Evolutionary conservation across 2,329 filamentous ascomycete species (phyloP).

Genomic region (Arthrocladium fulminans): DNA sequence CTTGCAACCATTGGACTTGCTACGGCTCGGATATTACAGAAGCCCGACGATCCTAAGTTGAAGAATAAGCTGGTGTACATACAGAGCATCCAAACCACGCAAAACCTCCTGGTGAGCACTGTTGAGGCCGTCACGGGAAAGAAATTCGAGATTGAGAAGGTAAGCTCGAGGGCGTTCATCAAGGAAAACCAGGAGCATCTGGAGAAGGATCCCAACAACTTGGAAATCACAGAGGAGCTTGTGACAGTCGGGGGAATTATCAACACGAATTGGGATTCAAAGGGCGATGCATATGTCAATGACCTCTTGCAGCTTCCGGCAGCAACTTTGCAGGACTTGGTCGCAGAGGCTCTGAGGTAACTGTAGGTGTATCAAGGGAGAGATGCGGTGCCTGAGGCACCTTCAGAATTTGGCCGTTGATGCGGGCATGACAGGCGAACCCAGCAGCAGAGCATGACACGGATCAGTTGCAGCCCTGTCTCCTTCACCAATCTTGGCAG

Average conservation of each 20-base stretch:
- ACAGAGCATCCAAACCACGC: conserved; percentile 36
- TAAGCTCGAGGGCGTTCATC: conserved; percentile 10
- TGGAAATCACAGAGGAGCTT: conserved; percentile 7
- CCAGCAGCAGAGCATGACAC: neutral
- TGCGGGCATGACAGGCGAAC: too few species aligned
- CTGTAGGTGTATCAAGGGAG: neutral
- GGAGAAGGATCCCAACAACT: conserved; percentile 21
- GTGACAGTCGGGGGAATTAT: conserved; percentile 10
- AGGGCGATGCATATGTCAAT: conserved; percentile 12
- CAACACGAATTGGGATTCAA: conserved; percentile 8
- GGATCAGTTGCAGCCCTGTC: neutral
- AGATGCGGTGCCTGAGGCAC: neutral
- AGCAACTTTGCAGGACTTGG: conserved; percentile 6
- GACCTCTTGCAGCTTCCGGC: conserved; percentile 1
- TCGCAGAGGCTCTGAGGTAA: conserved; percentile 9
- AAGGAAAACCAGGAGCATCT: conserved; percentile 26
- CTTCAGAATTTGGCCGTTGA: neutral
- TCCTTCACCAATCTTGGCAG: neutral
- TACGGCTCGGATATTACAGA: conserved; percentile 2
- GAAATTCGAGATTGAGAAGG: conserved; percentile 6
- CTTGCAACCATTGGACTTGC: conserved; percentile 6
- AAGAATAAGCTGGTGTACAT: conserved; percentile 26
- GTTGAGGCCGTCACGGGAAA: conserved; percentile 25
- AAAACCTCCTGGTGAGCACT: conserved; percentile 32
- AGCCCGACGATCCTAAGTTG: conserved; percentile 2